Percentiles rank a stretch among this genome's conserved stretches.
phyloP scores from a whole-genome alignment of 2,329 filamentous ascomycete genomes.

The Pseudocercospora eumusae region DNA sequence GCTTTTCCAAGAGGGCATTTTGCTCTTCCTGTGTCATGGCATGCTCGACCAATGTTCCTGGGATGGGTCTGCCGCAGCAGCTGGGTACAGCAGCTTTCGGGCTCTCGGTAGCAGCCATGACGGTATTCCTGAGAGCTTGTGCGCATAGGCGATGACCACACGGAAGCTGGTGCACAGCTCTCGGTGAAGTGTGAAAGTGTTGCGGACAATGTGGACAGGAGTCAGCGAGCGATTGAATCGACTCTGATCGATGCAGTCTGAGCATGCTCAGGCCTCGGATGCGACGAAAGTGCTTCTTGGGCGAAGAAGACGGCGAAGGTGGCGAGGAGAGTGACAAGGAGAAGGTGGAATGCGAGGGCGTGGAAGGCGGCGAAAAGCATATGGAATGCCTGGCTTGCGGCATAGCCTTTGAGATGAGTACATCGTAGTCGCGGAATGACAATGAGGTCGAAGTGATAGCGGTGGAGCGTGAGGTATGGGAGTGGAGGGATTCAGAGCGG shows the following conservation, averaged over 20 bases:
- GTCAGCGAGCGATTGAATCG: slow-evolving; percentile 30
- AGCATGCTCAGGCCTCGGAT: slow-evolving; percentile 40
- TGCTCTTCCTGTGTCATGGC: slow-evolving; percentile 45
- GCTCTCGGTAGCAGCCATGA: slow-evolving; percentile 41
- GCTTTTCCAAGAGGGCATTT: slow-evolving; percentile 37
- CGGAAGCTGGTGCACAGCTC: slow-evolving; percentile 38
- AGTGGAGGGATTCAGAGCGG: slow-evolving; percentile 38
- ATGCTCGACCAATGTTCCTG: slow-evolving; percentile 43
- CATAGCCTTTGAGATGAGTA: slow-evolving; percentile 35
- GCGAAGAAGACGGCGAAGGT: slow-evolving; percentile 31
- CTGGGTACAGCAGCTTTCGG: slow-evolving; percentile 40
- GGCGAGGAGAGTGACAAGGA: slow-evolving; percentile 37
- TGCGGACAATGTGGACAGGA: slow-evolving; percentile 40
- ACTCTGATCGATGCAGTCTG: slow-evolving; percentile 33
- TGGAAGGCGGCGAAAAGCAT: slow-evolving; percentile 35
- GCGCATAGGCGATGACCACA: slow-evolving; percentile 42
- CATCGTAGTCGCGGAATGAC: slow-evolving; percentile 41
- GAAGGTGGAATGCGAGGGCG: slow-evolving; percentile 37
- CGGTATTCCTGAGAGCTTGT: slow-evolving; percentile 38
- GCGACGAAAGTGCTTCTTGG: slow-evolving; percentile 38
- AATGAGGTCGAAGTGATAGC: slow-evolving; percentile 39
- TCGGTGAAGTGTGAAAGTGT: slow-evolving; percentile 29
- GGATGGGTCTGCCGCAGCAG: slow-evolving; percentile 46
- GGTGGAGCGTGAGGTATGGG: slow-evolving; percentile 39
- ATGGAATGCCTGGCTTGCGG: slow-evolving; percentile 33